Conservation (phyloP, 2,329 filamentous ascomycete species). For the Ophiostoma novo-ulmi region DNA sequence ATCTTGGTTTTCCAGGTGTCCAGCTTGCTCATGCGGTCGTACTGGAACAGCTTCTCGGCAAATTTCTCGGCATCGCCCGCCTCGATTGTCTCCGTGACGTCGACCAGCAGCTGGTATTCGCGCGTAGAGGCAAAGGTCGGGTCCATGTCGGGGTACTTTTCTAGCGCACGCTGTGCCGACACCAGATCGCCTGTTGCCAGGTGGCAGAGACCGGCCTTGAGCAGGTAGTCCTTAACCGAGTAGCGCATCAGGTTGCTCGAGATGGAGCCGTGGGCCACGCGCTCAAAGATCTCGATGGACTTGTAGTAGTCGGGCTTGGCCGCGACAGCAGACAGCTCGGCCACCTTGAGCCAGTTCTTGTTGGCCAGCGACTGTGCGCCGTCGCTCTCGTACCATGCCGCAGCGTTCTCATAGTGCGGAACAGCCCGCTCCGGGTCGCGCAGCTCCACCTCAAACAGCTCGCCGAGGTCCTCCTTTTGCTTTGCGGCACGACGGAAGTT, state of each 20-base stretch:
- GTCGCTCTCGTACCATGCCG: slow-evolving; percentile 83
- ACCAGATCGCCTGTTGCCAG: slow-evolving; percentile 70
- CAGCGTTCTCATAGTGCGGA: slow-evolving; percentile 78
- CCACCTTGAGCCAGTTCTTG: slow-evolving; percentile 89
- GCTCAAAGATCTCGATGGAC: slow-evolving; percentile 76
- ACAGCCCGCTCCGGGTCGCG: slow-evolving; percentile 73
- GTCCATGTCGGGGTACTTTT: slow-evolving; percentile 76
- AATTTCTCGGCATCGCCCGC: slow-evolving; percentile 76
- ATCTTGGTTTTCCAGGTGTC: slow-evolving; percentile 97
- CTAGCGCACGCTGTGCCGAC: slow-evolving; percentile 70
- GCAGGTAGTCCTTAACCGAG: slow-evolving; percentile 90
- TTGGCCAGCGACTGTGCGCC: slow-evolving; percentile 85
- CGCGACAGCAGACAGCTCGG: slow-evolving; percentile 76
- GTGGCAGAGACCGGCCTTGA: slow-evolving; percentile 91
- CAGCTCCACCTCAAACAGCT: slow-evolving; percentile 77
- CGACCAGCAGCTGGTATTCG: slow-evolving; percentile 74
- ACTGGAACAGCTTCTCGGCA: slow-evolving; percentile 80
- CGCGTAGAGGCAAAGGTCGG: slow-evolving; percentile 69
- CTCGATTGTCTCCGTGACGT: slow-evolving; percentile 71
- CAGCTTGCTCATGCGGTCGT: slow-evolving; percentile 85
- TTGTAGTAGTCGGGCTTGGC: slow-evolving; percentile 67
- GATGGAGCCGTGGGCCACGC: slow-evolving; percentile 70
- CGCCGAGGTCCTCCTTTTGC: slow-evolving; percentile 82
- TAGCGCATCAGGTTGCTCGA: slow-evolving; percentile 91
- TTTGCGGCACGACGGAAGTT: slow-evolving; percentile 88